These are phyloP conservation scores for Artemisia tridentata DNA, from an alignment of 129 eudicot genomes.

Conservation along the genomic window DNA sequence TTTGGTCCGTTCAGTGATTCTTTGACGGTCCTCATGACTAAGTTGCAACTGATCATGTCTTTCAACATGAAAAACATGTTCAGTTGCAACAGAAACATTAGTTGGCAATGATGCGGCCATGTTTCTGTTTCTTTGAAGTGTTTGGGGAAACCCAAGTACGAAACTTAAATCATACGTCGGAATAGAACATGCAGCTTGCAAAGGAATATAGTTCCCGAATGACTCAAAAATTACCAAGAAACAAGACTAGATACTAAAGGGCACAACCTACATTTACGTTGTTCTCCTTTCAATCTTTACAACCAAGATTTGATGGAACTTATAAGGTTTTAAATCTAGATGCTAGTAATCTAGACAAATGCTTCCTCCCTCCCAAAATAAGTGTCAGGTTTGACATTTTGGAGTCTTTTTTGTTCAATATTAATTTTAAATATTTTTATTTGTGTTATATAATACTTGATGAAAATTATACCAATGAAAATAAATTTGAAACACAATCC, in stretches of 20 bases:
- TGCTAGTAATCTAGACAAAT: slow-evolving; percentile 21
- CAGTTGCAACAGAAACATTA: slow-evolving; percentile 24
- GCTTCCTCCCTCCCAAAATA: too few relatives aligned
- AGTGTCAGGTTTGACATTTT: too few relatives aligned
- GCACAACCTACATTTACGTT: slow-evolving; percentile 32
- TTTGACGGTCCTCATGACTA: slow-evolving; percentile 36
- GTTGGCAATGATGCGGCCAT: slow-evolving; percentile 36
- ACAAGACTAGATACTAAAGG: slow-evolving; percentile 25
- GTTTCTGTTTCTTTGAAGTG: slow-evolving; percentile 51
- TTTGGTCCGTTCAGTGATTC: slow-evolving; percentile 48
- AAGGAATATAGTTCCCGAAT: slow-evolving; percentile 20
- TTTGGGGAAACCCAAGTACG: slow-evolving; percentile 49
- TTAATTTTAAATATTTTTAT: too few relatives aligned
- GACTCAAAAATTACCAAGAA: slow-evolving; percentile 2
- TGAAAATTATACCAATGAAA: too few relatives aligned
- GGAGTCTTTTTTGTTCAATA: too few relatives aligned
- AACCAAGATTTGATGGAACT: slow-evolving; percentile 32
- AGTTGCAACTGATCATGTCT: slow-evolving; percentile 38
- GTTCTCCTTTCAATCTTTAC: slow-evolving; percentile 24
- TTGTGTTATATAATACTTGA: too few relatives aligned
- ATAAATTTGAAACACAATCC: too few relatives aligned
- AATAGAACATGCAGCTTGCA: slow-evolving; percentile 20
- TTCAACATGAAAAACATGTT: slow-evolving; percentile 38
- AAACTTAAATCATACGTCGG: slow-evolving; percentile 27
- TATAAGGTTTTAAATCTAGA: slow-evolving; percentile 28